Base-by-base conservation (phyloP, 148 eudicot species). In the Talinum fruticosum region DNA sequence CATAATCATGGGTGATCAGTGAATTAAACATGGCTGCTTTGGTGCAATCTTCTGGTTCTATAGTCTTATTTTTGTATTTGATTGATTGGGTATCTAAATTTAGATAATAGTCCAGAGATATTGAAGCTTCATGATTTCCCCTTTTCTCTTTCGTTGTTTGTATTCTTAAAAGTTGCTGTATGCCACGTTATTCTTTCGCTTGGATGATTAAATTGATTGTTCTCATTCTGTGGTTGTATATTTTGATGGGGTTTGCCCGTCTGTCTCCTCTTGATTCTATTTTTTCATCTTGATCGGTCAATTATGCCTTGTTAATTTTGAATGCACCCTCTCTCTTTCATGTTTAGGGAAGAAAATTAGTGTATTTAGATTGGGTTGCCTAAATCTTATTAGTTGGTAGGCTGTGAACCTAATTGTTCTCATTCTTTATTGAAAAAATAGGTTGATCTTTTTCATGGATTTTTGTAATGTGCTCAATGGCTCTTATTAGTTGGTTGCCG, bases 1-100 rank as follows among this genome's bases (percentile, higher is more conserved):
- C 45, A 34, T 66, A 66, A 64, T 64, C 53, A 69, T 69, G 73
- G 33, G 13, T 77, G 73, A 35, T 77, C 53, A 77, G 10, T 33
- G 47, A 68, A 76, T 76, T 47, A 23, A 18, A 35, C 24, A 24
- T 35, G 19, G 62, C 33, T 36, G 34, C 16, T 62, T 5, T 62
- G 18, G 1, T 26, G 66, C 5, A 62, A 28, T 62, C 32, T 62
- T 33, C 33, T 62, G 2, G 32, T 0, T 62, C 15, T 10, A 26
- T 62, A 18, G 15, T 26, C 34, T 62, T 26, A 2, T 26, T 62
- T 62, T 28, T 2, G 34, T 29, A 10, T 62, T 62, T 62, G 32
- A 26, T 62, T 28, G 6, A 45, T 28, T 71, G 59, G 74, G 34
- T 45, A 71, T 38, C 19, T 34, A 16, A 26, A 33, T 38, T 70